These are phyloP conservation scores for Leccinum brunneo-olivaceum DNA, from an alignment of 1,284 basidiomycete genomes.

Conservation along the genomic window DNA sequence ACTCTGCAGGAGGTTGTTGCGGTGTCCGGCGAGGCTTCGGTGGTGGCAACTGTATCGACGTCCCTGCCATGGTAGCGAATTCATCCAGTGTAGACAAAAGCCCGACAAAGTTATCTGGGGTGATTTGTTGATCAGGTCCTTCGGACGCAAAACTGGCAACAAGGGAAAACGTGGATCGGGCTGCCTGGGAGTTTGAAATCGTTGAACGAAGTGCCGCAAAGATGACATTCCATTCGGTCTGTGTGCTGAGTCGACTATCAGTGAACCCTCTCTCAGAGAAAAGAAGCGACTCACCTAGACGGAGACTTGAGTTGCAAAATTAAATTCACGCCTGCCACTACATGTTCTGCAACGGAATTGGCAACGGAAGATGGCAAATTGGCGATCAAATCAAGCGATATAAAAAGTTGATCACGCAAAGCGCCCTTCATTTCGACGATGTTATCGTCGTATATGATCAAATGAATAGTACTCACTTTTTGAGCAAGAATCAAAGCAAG, in stretches of 20 bases:
- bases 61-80: constrained; percentile 72
- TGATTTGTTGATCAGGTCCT: constrained; percentile 52
- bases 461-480: constrained; percentile 44
- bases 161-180: constrained; percentile 77
- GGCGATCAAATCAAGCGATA: constrained; percentile 86
- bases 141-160: constrained; percentile 59
- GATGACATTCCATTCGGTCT: constrained; percentile 94
- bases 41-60: constrained; percentile 51
- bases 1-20: constrained; percentile 51
- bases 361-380: constrained; percentile 72
- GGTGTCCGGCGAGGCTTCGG: constrained; percentile 47
- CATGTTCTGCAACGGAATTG: constrained; percentile 85
- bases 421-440: constrained; percentile 40
- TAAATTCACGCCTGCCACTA: constrained; percentile 76
- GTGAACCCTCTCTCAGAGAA: background rate
- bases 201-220: constrained; percentile 87
- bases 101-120: constrained; percentile 76
- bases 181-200: constrained; percentile 82
- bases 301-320: constrained; percentile 76
- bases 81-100: constrained; percentile 82
- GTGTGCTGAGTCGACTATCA: constrained; percentile 46
- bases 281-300: constrained; percentile 46
- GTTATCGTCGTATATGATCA: constrained; percentile 3
- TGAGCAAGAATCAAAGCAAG: constrained; percentile 76
- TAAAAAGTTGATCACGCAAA: constrained; percentile 87